Conservation (phyloP, 495 filamentous ascomycete species). For the Penicillium riverlandense region DNA sequence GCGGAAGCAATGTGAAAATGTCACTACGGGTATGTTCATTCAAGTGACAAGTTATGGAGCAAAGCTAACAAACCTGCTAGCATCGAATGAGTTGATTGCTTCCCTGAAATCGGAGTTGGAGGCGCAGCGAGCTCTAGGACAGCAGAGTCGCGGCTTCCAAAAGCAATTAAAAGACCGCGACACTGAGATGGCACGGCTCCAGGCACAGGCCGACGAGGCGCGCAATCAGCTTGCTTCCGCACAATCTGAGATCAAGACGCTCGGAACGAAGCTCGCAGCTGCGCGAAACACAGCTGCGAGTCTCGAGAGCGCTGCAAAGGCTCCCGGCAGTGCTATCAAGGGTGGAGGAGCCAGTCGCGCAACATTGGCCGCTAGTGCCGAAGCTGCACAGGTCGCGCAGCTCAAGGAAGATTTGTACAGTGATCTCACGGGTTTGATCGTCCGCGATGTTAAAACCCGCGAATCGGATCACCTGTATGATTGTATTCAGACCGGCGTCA, state of each 20-base stretch:
- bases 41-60: too few relatives aligned
- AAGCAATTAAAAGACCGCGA: conserved; percentile 53
- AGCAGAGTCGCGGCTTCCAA: conserved; percentile 51
- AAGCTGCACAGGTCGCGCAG: conserved; percentile 65
- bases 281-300: conserved; percentile 44
- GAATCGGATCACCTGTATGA: conserved; percentile 72
- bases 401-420: conserved; percentile 87
- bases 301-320: conserved; percentile 44
- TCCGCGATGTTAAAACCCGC: conserved; percentile 70
- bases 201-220: conserved; percentile 47
- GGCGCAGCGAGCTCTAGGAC: conserved; percentile 52
- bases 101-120: conserved; percentile 68
- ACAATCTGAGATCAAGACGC: conserved; percentile 55
- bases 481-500: conserved; percentile 90
- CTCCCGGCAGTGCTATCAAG: conserved; percentile 77
- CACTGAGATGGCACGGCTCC: conserved; percentile 48
- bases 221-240: conserved; percentile 46
- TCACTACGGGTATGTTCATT: conserved; percentile 52
- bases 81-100: conserved; percentile 66
- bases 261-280: conserved; percentile 59
- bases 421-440: conserved; percentile 83
- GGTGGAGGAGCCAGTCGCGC: conserved; percentile 31
- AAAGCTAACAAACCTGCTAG: conserved; percentile 31
- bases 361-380: conserved; percentile 48
- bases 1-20: conserved; percentile 64